phyloP scores from a whole-genome alignment of 192 early-diverging fungal genomes.

The Polychytrium aggregatum region DNA sequence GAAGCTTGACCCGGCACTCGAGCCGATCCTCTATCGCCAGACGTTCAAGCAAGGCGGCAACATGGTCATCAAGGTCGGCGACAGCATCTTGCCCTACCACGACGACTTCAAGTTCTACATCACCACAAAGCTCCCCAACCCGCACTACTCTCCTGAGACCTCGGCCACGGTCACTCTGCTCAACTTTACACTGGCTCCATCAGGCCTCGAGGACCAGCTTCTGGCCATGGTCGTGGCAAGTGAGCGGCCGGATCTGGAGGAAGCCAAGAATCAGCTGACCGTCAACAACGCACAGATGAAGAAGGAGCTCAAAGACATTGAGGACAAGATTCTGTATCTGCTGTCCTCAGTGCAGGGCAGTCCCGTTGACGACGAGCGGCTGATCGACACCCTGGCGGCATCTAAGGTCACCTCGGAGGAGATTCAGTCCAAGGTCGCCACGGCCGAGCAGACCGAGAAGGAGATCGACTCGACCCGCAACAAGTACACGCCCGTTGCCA shows the following conservation, averaged over 20 bases:
- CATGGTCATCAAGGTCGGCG: conserved; percentile 47
- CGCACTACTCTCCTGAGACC: conserved; percentile 47
- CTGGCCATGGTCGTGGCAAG: conserved; percentile 49
- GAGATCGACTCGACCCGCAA: conserved; percentile 51
- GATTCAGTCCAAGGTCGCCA: conserved; percentile 43
- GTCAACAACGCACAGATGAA: conserved; percentile 52
- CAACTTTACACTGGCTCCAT: conserved; percentile 52
- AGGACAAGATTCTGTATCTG: conserved; percentile 51
- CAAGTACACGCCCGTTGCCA: conserved; percentile 47
- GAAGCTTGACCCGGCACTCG: conserved; percentile 45
- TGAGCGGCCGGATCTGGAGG: conserved; percentile 49
- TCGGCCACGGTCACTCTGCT: conserved; percentile 45
- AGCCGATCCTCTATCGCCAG: conserved; percentile 43
- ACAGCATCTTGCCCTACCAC: conserved; percentile 52
- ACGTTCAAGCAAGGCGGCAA: conserved; percentile 51
- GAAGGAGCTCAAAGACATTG: conserved; percentile 51
- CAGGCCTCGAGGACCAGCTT: conserved; percentile 46
- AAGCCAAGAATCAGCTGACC: conserved; percentile 49
- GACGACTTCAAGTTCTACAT: conserved; percentile 53
- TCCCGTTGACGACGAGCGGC: conserved; percentile 49
- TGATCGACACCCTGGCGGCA: conserved; percentile 48
- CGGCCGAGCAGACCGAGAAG: conserved; percentile 48
- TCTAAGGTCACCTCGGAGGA: conserved; percentile 54
- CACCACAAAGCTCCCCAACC: conserved; percentile 50
- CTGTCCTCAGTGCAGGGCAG: conserved; percentile 50